A percentile compares a stretch with the other conserved stretches of the same genome.
Conservation (phyloP, 1,284 basidiomycete species). For the Apiotrichum akiyoshidainum region DNA sequence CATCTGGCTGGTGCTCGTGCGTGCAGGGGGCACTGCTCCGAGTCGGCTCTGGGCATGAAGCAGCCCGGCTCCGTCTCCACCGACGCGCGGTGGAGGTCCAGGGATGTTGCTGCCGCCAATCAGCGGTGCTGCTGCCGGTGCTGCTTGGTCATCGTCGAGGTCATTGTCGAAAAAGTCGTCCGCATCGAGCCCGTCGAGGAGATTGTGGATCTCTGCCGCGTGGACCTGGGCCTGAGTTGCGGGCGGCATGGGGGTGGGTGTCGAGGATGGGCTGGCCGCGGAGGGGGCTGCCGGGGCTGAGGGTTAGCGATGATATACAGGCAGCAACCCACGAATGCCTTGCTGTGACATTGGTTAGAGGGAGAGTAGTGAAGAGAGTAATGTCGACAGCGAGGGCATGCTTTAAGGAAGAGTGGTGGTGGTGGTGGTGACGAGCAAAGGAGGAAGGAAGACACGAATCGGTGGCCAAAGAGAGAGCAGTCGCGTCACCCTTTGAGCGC, state of each 20-base stretch:
- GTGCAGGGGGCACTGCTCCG: background rate
- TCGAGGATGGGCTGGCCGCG: background rate
- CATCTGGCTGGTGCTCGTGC: background rate
- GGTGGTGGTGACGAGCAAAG: background rate
- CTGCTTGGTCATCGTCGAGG: conserved; percentile 11
- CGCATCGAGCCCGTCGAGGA: conserved; percentile 34
- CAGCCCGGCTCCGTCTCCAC: no score
- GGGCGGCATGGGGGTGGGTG: background rate
- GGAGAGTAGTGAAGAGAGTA: background rate
- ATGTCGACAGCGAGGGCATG: no score
- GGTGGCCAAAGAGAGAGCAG: background rate
- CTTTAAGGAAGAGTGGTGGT: background rate
- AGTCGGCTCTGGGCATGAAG: no score
- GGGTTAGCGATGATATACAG: background rate
- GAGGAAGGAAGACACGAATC: background rate
- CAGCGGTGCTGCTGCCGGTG: conserved; percentile 3
- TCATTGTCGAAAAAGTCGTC: conserved; percentile 36
- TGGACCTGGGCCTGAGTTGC: background rate
- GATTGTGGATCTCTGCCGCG: conserved; percentile 23
- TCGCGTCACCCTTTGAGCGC: background rate
- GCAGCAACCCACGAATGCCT: background rate
- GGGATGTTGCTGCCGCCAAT: background rate
- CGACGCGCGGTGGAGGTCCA: background rate
- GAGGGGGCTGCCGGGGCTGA: background rate
- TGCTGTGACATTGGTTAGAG: background rate